Evolutionary conservation across 352 stramenopile species (phyloP).

Genomic region (Phytopythium boreale): DNA sequence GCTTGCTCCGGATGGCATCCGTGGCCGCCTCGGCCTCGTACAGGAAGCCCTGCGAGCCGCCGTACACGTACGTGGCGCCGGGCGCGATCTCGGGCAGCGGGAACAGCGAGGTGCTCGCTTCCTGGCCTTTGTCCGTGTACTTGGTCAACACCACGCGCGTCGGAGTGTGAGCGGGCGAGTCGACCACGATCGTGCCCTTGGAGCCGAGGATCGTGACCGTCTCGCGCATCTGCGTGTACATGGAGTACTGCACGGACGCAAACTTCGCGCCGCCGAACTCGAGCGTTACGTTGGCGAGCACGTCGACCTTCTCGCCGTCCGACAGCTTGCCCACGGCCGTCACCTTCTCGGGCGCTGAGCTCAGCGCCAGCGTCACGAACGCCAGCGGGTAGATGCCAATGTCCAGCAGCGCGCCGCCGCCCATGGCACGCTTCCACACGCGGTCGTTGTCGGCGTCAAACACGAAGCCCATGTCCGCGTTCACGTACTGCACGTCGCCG

Average conservation of each 20-base stretch:
- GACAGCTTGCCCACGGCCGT: constrained; percentile 19
- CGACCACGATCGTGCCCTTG: constrained; percentile 65
- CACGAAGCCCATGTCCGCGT: constrained; percentile 66
- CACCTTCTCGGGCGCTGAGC: constrained; percentile 39
- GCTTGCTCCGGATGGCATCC: constrained; percentile 27
- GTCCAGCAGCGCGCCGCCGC: constrained; percentile 70
- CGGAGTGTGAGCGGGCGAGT: constrained; percentile 27
- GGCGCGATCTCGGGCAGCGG: constrained; percentile 16
- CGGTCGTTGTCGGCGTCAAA: constrained; percentile 43
- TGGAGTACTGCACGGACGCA: constrained; percentile 59
- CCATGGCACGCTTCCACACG: constrained; percentile 68
- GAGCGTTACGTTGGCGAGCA: constrained; percentile 33
- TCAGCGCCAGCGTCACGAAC: constrained; percentile 63
- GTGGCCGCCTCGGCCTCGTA: constrained; percentile 67
- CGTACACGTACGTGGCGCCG: constrained; percentile 6
- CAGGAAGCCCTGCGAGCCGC: constrained; percentile 46
- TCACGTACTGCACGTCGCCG: constrained; percentile 63
- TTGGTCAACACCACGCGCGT: constrained; percentile 19
- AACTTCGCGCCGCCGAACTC: constrained; percentile 50
- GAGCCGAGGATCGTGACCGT: constrained; percentile 59
- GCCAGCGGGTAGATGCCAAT: constrained; percentile 79
- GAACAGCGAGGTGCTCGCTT: constrained; percentile 16
- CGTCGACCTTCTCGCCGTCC: constrained; percentile 5
- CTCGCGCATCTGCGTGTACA: constrained; percentile 63
- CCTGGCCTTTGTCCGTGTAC: constrained; percentile 5